A percentile compares a stretch with the other conserved stretches of the same genome.
Conservation (phyloP, 2,329 filamentous ascomycete genomes). For the Setomelanomma holmii region DNA sequence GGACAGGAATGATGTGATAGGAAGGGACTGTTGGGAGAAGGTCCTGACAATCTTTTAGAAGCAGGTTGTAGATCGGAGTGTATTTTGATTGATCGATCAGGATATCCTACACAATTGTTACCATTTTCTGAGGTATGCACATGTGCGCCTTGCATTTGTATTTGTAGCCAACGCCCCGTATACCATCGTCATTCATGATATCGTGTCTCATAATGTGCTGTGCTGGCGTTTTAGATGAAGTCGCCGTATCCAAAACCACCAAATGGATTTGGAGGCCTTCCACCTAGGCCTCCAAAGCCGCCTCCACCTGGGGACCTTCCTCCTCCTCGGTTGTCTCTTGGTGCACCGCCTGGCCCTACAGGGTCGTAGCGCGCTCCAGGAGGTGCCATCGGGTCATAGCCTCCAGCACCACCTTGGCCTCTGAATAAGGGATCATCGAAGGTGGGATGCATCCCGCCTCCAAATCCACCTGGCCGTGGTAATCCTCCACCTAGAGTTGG, state of each 20-base stretch:
- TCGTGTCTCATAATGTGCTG: not conserved
- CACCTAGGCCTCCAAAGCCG: conserved; percentile 54
- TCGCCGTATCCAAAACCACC: conserved; percentile 67
- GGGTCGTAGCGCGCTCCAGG: conserved; percentile 94
- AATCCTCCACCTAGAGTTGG: conserved; percentile 68
- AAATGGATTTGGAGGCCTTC: conserved; percentile 63
- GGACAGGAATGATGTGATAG: too few relatives aligned
- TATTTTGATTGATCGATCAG: too few relatives aligned
- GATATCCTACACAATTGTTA: not conserved
- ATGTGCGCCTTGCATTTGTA: not conserved
- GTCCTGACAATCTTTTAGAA: too few relatives aligned
- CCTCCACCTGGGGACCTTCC: conserved; percentile 51
- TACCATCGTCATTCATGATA: too few relatives aligned
- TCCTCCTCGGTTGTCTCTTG: conserved; percentile 45
- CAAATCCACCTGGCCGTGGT: conserved; percentile 65
- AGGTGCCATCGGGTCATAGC: conserved; percentile 75
- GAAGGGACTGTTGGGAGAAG: too few relatives aligned
- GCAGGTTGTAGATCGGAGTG: too few relatives aligned
- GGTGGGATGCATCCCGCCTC: conserved; percentile 92
- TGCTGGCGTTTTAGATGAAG: conserved; percentile 55
- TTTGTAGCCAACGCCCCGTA: not conserved
- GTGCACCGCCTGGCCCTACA: conserved; percentile 62
- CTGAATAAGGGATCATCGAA: conserved; percentile 90
- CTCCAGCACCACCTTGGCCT: conserved; percentile 59
- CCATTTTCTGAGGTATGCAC: too few relatives aligned